Percentiles rank a stretch among this genome's conserved stretches.
phyloP scores from a whole-genome alignment of 345 rosid genomes.

The Hibiscus tridactylites region DNA sequence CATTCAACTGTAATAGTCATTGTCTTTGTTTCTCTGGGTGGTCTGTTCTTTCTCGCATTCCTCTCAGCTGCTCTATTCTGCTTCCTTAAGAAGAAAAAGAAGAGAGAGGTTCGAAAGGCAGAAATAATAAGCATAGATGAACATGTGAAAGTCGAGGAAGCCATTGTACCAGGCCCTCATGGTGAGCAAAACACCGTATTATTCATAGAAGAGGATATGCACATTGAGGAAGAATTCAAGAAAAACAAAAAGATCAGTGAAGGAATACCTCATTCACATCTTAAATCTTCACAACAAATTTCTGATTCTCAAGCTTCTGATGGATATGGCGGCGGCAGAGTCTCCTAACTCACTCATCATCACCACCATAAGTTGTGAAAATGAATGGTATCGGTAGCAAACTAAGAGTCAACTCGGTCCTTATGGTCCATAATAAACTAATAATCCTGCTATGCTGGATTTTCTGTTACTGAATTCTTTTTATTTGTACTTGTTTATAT shows the following conservation, averaged over 20 bases:
- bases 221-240: constrained; percentile 31
- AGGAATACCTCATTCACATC: constrained; percentile 13
- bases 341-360: constrained; percentile 21
- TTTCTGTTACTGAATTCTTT: neutral
- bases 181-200: constrained; percentile 33
- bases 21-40: constrained; percentile 52
- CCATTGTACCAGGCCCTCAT: constrained; percentile 38
- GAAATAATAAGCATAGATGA: constrained; percentile 38
- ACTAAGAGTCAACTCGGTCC: neutral
- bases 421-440: neutral
- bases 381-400: neutral
- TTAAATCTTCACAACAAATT: constrained; percentile 19
- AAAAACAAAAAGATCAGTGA: constrained; percentile 20
- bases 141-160: constrained; percentile 45
- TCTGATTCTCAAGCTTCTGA: no score
- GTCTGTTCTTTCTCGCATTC: constrained; percentile 53
- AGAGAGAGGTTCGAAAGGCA: constrained; percentile 24
- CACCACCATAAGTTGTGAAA: constrained; percentile 11
- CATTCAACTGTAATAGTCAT: constrained; percentile 44
- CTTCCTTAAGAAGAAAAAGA: constrained; percentile 44
- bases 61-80: constrained; percentile 51
- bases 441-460: neutral
- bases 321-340: constrained; percentile 8
- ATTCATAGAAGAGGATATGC: constrained; percentile 46
- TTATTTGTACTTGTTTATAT: neutral